Base-by-base conservation (phyloP, 2,329 filamentous ascomycete species). In the Colletotrichum scovillei region DNA sequence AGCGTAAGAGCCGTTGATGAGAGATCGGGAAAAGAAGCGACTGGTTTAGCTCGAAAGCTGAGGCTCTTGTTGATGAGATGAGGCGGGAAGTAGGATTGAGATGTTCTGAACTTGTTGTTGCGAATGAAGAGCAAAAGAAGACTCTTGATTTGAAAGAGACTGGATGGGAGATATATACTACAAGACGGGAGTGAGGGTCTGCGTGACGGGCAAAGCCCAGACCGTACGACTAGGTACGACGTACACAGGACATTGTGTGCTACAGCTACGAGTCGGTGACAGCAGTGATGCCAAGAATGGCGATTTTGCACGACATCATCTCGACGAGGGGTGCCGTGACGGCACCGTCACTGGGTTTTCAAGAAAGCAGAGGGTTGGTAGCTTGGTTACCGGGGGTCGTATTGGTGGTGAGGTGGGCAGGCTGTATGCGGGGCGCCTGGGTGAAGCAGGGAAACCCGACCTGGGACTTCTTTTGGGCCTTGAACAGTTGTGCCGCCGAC, bases 281-380 rank as follows among this genome's bases (percentile, higher is more conserved):
- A 73, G 70, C 70, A 65, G 67, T 28, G 24, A 16, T 62, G 70
- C 70, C 70, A 73, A 73, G 70, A 60, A 73, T 70, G 67, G 67
- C 70, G 70, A 73, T 70, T 65, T 73, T 70, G 67, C 70, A 73
- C 70, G 67, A 73, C 70, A 70, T 73, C 70, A 73, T 73, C 70
- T 70, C 35, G 56, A 60, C 55, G 35, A 49, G 55, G 69, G 69
- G 64, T 63, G 46, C 46, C 12, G 60, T 63, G 57, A 49, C 55
- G 9, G 60, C 70, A 72, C 69, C 24, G 42, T 49, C 42, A 49
- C 42, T 49, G 42, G 55, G 55, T 59, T 32, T 58, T 26, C 38
- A 14, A 60, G 24, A 64, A 60, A 38, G 46, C 58, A 55, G 56
- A 69, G 52, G 66, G 67, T 73, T 70, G 67, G 70, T 63, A 32